A percentile compares a stretch with the other conserved stretches of the same genome.
phyloP scores from a whole-genome alignment of 129 eudicot species.

The Artemisia annua region DNA sequence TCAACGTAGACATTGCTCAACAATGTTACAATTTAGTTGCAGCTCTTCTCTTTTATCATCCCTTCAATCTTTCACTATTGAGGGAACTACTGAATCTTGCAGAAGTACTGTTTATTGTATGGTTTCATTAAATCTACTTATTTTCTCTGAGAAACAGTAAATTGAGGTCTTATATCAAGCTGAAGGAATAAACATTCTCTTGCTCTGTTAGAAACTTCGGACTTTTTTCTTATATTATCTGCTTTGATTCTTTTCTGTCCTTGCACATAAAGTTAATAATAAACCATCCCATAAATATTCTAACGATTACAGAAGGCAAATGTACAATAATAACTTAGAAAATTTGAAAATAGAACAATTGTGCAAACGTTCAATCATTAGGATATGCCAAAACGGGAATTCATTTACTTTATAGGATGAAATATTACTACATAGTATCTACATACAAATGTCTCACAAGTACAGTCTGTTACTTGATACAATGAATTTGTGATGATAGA shows the following conservation, averaged over 20 bases:
- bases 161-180: neutral
- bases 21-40: neutral
- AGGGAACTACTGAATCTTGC: slow-evolving; percentile 4
- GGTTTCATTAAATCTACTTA: neutral
- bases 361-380: neutral
- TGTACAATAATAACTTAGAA: no score
- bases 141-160: neutral
- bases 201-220: slow-evolving; percentile 4
- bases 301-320: no score
- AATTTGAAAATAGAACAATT: no score
- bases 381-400: neutral
- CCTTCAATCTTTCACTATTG: slow-evolving; percentile 8
- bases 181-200: neutral
- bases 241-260: neutral
- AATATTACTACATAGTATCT: neutral
- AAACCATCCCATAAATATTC: no score
- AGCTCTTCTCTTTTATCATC: slow-evolving; percentile 1
- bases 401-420: slow-evolving; percentile 9
- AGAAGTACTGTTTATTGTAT: slow-evolving; percentile 1
- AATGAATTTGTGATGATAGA: slow-evolving; percentile 16
- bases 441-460: neutral
- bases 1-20: neutral
- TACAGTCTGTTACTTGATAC: slow-evolving; percentile 13
- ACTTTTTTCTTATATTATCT: neutral
- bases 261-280: neutral